Evolutionary conservation across 352 stramenopile genomes (phyloP).

Genomic region (Phytopythium delawarense): DNA sequence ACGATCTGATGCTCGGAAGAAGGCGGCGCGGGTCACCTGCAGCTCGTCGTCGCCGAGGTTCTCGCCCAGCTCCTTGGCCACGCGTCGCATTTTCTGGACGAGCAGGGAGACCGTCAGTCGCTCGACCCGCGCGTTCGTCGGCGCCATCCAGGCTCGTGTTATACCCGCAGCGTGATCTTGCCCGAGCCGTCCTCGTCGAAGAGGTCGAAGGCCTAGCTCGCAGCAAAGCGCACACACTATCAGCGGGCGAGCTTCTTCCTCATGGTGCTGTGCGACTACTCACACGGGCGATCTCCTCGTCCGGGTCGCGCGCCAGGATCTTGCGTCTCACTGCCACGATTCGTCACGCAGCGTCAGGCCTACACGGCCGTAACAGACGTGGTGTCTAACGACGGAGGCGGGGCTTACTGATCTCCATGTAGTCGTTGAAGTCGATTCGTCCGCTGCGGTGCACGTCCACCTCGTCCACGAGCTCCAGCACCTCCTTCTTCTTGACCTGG

Average conservation of each 20-base stretch:
- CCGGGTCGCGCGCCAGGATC: conserved; percentile 80
- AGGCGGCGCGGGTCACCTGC: conserved; percentile 25
- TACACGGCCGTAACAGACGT: neutral
- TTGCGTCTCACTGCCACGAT: conserved; percentile 62
- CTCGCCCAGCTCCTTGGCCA: conserved; percentile 92
- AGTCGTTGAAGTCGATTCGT: conserved; percentile 87
- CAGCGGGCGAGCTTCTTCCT: neutral
- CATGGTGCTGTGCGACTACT: conserved; percentile 5
- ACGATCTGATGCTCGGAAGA: neutral
- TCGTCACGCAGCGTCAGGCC: neutral
- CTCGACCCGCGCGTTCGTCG: too few relatives aligned
- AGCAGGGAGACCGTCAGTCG: neutral
- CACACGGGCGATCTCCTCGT: conserved; percentile 91
- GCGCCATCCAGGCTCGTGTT: neutral
- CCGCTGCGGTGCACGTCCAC: conserved; percentile 84
- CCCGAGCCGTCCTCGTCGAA: conserved; percentile 92
- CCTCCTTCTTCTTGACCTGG: conserved; percentile 86
- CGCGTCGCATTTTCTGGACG: conserved; percentile 86
- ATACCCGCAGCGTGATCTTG: conserved; percentile 79
- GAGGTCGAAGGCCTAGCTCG: conserved; percentile 84
- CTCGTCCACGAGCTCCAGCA: conserved; percentile 87
- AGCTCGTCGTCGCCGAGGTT: conserved; percentile 91
- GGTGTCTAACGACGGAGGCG: neutral
- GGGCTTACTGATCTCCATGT: conserved; percentile 87
- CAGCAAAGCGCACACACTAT: too few relatives aligned